Evolutionary conservation across 169 alveolate genomes (phyloP).

Genomic region (Blepharisma undulans): DNA sequence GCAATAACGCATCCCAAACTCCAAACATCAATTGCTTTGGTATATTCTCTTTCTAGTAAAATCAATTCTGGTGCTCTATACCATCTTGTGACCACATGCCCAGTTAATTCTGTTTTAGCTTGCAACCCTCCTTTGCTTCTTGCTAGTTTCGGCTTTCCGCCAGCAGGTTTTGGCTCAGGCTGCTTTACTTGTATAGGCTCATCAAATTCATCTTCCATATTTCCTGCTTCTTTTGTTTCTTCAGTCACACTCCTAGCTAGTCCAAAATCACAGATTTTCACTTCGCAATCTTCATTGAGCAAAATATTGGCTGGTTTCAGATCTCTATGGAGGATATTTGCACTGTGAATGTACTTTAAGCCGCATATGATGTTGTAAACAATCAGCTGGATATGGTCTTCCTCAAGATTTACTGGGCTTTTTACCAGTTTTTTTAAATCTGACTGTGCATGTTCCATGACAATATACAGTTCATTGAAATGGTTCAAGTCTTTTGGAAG

Average conservation of each 20-base stretch:
- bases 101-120: constrained; percentile 89
- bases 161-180: not conserved
- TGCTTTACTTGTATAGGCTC: not conserved
- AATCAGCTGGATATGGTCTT: constrained; percentile 91
- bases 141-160: constrained; percentile 1
- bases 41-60: constrained; percentile 95
- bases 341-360: constrained; percentile 93
- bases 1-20: constrained; percentile 96
- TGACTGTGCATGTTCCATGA: constrained; percentile 96
- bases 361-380: constrained; percentile 94
- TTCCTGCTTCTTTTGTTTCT: not conserved
- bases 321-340: constrained; percentile 97
- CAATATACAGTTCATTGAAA: constrained; percentile 92
- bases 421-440: constrained; percentile 94
- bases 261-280: constrained; percentile 98
- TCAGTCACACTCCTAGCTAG: constrained; percentile 89
- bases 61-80: constrained; percentile 99
- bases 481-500: constrained; percentile 89
- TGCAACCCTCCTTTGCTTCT: not conserved
- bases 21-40: constrained; percentile 99
- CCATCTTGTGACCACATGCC: constrained; percentile 99
- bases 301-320: constrained; percentile 97
- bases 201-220: not conserved
- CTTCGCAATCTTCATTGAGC: constrained; percentile 97
- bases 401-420: constrained; percentile 92